Conservation (phyloP, 2,329 filamentous ascomycete genomes). For the Fusarium globosum region DNA sequence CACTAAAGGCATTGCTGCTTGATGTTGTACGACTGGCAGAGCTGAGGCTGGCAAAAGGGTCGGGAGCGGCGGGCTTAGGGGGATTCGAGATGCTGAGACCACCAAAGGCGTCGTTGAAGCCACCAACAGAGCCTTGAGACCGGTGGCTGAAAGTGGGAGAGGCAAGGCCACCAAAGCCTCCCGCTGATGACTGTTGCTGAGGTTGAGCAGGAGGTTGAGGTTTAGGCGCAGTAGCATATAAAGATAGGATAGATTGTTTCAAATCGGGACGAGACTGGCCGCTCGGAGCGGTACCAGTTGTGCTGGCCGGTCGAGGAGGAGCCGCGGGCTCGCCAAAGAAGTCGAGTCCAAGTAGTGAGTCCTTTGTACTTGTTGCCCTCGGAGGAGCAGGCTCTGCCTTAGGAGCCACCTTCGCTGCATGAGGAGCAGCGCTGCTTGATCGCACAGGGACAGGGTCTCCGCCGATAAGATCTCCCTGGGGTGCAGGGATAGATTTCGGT, state of each 20-base stretch:
- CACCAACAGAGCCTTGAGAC: slow-evolving; percentile 64
- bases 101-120: slow-evolving; percentile 80
- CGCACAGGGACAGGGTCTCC: slow-evolving; percentile 76
- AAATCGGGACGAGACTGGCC: slow-evolving; percentile 87
- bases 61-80: slow-evolving; percentile 56
- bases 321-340: slow-evolving; percentile 83
- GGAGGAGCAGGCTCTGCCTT: slow-evolving; percentile 74
- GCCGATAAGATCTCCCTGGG: slow-evolving; percentile 83
- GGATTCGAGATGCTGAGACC: slow-evolving; percentile 58
- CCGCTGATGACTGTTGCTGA: slow-evolving; percentile 62
- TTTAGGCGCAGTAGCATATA: slow-evolving; percentile 88
- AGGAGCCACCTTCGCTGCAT: slow-evolving; percentile 65
- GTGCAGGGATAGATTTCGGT: slow-evolving; percentile 51
- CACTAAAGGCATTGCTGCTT: slow-evolving; percentile 59
- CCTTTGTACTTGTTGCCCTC: slow-evolving; percentile 78
- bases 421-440: slow-evolving; percentile 78
- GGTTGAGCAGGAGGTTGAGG: slow-evolving; percentile 69
- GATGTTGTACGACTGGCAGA: slow-evolving; percentile 49
- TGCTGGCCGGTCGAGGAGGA: slow-evolving; percentile 85
- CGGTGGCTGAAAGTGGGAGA: slow-evolving; percentile 66
- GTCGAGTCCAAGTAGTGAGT: slow-evolving; percentile 91
- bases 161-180: slow-evolving; percentile 75
- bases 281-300: slow-evolving; percentile 70
- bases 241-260: slow-evolving; percentile 95
- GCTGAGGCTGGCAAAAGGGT: slow-evolving; percentile 72